A percentile compares a stretch with the other conserved stretches of the same genome.
phyloP scores from a whole-genome alignment of 257 asterid genomes.

The Solanum sejunctum region DNA sequence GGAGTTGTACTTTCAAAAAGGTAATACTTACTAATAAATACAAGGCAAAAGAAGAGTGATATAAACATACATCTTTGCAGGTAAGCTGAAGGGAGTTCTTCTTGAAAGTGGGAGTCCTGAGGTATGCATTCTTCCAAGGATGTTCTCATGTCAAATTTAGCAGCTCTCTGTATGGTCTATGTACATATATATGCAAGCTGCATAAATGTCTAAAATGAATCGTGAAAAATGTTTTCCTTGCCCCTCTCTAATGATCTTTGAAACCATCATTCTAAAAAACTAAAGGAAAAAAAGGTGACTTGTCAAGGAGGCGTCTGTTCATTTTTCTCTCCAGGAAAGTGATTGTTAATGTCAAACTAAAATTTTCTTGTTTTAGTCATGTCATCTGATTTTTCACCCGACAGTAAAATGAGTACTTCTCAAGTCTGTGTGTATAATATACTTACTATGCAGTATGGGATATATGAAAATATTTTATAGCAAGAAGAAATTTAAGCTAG shows the following conservation, averaged over 20 bases:
- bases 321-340: not conserved
- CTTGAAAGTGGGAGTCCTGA: conserved; percentile 94
- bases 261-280: not conserved
- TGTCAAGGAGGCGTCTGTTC: not conserved
- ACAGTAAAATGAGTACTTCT: not conserved
- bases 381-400: not conserved
- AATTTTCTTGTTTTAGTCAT: not conserved
- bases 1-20: not conserved
- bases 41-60: not conserved
- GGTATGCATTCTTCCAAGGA: conserved; percentile 28
- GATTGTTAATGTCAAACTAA: not conserved
- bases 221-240: not conserved
- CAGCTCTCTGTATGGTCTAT: not conserved
- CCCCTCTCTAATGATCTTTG: not conserved
- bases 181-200: not conserved
- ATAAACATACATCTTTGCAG: conserved; percentile 27
- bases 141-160: not conserved
- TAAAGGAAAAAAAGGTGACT: not conserved
- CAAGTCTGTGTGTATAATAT: not conserved
- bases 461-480: not conserved
- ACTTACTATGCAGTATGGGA: not conserved
- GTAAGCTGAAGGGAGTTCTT: conserved; percentile 79
- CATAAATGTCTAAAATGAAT: not conserved
- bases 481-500: not conserved
- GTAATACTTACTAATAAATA: not conserved